Base-by-base conservation (phyloP, 306 rosid genomes). In the Prunus padus region DNA sequence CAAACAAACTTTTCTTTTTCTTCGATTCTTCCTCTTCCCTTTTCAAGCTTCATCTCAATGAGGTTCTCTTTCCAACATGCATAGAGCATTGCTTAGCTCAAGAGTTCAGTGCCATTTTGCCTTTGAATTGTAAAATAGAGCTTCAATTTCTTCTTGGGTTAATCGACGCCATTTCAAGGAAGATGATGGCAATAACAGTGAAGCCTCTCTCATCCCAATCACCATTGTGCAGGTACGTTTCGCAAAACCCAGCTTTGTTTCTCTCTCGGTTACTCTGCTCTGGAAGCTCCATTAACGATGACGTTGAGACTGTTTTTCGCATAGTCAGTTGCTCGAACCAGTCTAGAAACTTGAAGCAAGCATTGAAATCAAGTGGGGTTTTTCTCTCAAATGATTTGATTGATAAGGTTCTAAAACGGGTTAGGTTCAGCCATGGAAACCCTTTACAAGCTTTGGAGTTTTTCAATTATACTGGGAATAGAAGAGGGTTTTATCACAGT, bases 401-500 rank as follows among this genome's bases (percentile, higher is more conserved):
- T 56, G 95, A 94, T 30, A 78, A 75, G 23, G 96, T 92, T 70
- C 87, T 94, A 20, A 92, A 88, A 52, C 83, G 97, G 80, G 90
- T 87, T 50, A 84, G 97, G 23, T 94, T 94, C 79, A 84, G 97
- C 85, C 98, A 92, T 68, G 91, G 77, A 1, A 94, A 86, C 83
- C 97, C 97, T 12, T 81, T 69, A 19, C 95, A 87, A 63, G 85
- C 97, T 51, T 82, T 90, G 57, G 93, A 90, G n/a, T 90, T 94
- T 49, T 94, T 87, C 84, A 80, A 70, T 37, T 85, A 77, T 80
- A 85, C 96, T 9, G 95, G 76, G 2, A 23, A 67, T n/a, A 80
- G 96, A 68, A 87, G 80, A 89, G 95, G 97, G 46, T 92, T 94
- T 79, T 92, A 79, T 65, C 98, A 92, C 86, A 77, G 90, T 5